Percentiles rank a stretch among this genome's conserved stretches.
phyloP scores from a whole-genome alignment of 257 asterid genomes.

The Jasminum sambac region DNA sequence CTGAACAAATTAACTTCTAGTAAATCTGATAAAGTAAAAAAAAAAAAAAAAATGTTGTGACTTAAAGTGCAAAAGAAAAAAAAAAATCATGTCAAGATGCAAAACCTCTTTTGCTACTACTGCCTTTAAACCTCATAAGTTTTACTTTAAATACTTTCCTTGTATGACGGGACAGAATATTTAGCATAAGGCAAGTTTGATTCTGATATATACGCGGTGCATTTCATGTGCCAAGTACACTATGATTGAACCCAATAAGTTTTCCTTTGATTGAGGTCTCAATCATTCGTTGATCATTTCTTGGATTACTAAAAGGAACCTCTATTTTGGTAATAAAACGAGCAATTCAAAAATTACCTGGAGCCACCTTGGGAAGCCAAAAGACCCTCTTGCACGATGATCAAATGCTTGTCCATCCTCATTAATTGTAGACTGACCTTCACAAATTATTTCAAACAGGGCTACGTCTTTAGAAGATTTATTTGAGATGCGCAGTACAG shows the following conservation, averaged over 20 bases:
- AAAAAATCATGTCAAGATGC: not conserved
- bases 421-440: slow-evolving; percentile 66
- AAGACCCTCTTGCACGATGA: slow-evolving; percentile 76
- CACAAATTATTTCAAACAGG: slow-evolving; percentile 66
- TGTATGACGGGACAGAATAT: not conserved
- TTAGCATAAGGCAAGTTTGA: not conserved
- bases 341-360: slow-evolving; percentile 52
- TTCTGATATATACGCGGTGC: not conserved
- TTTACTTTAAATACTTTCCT: not conserved
- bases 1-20: not conserved
- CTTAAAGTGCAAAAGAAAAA: not conserved
- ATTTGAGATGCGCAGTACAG: slow-evolving; percentile 83
- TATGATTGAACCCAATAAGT: not conserved
- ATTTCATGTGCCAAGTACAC: not conserved
- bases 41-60: not conserved
- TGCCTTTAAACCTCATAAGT: not conserved
- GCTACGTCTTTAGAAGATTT: slow-evolving; percentile 63
- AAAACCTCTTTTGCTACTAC: not conserved
- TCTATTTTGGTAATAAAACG: not conserved
- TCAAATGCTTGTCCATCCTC: slow-evolving; percentile 71
- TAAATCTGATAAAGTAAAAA: not conserved
- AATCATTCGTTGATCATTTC: not conserved
- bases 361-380: slow-evolving; percentile 96
- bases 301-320: not conserved
- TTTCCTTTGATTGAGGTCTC: not conserved